Evolutionary conservation across 768 basidiomycete species (phyloP), one percentile per base, ranked within the genome.

Genomic region (Leccinum ochraceum): DNA sequence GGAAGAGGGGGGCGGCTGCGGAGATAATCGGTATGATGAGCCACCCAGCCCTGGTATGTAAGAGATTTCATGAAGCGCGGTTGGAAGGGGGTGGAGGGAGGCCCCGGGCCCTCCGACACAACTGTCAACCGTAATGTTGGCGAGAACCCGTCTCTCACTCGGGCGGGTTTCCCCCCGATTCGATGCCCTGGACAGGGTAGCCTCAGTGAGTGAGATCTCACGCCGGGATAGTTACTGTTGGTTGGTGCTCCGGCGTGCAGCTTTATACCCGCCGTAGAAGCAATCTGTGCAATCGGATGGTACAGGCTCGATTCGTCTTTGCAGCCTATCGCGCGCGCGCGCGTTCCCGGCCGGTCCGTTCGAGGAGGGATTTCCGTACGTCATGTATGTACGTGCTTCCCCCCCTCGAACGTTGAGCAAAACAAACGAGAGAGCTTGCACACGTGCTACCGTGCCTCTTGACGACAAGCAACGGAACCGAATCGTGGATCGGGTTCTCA

Each of bases 1-100:
- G 28, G 28, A 30, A 30, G 30, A 28, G 28, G 28, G 22, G 1
- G 22, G 7, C 22, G 14, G n/a, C 20, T 20, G 8, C 57, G 61
- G 65, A 63, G 57, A 63, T 63, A 57, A 52, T 26, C 54, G 60
- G 26, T 37, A 36, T 16, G 16, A 24, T 20, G 16, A 17, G 22
- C 7, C 34, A 50, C 49, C 22, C 13, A 26, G 24, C 30, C 54
- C 57, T n/a, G 24, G 51, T 61, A 32, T 39, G 34, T 54, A 67
- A 26, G 65, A 32, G 55, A 49, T 53, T 59, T 22, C 5, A 53
- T 17, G 24, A 30, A 30, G 50, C 48, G 17, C 26, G 28, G 30
- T 36, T 36, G 56, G 57, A 46, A 46, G 44, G 44, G 44, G 20
- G 44, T 28, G 16, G 20, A 6, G 44, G 20, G 22, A 36, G 22